A percentile compares a stretch with the other conserved stretches of the same genome.
Evolutionary conservation across 2,329 filamentous ascomycete species (phyloP).

Genomic region (Didymella arachidicola): DNA sequence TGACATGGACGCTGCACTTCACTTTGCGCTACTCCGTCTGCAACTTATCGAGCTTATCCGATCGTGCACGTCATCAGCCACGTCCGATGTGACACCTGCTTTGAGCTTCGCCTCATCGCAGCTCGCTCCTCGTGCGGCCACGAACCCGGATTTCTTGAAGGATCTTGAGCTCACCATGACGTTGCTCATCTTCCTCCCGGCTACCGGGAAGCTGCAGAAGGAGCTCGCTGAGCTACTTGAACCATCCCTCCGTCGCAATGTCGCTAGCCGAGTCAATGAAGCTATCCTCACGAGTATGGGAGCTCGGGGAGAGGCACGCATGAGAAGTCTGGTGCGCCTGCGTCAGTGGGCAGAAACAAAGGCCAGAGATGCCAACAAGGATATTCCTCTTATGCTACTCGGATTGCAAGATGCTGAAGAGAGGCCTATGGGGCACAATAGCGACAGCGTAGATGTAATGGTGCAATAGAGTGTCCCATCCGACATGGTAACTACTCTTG

Average conservation of each 20-base stretch:
- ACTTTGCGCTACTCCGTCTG: conserved; percentile 87
- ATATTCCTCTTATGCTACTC: conserved; percentile 53
- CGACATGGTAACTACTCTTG: background rate
- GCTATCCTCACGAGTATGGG: conserved; percentile 80
- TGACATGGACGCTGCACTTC: conserved; percentile 80
- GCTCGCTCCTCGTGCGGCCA: conserved; percentile 85
- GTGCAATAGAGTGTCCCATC: conserved; percentile 30
- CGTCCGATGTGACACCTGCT: conserved; percentile 78
- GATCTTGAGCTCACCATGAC: conserved; percentile 94
- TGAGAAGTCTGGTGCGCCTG: conserved; percentile 80
- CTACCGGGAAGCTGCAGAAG: conserved; percentile 72
- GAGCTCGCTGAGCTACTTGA: conserved; percentile 79
- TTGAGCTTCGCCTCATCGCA: conserved; percentile 87
- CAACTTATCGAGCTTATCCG: conserved; percentile 95
- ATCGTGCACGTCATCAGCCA: conserved; percentile 69
- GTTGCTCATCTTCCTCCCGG: conserved; percentile 82
- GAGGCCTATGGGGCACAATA: conserved; percentile 43
- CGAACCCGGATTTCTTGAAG: conserved; percentile 79
- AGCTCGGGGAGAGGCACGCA: conserved; percentile 77
- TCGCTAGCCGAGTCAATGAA: conserved; percentile 89
- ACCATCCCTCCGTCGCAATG: conserved; percentile 77
- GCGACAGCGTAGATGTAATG: conserved; percentile 49
- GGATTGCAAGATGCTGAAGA: conserved; percentile 51
- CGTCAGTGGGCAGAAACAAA: conserved; percentile 83
- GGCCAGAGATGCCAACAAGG: conserved; percentile 56